Evolutionary conservation across 805 yeast genomes (phyloP).

Genomic region (Starmerella scarabaei): DNA sequence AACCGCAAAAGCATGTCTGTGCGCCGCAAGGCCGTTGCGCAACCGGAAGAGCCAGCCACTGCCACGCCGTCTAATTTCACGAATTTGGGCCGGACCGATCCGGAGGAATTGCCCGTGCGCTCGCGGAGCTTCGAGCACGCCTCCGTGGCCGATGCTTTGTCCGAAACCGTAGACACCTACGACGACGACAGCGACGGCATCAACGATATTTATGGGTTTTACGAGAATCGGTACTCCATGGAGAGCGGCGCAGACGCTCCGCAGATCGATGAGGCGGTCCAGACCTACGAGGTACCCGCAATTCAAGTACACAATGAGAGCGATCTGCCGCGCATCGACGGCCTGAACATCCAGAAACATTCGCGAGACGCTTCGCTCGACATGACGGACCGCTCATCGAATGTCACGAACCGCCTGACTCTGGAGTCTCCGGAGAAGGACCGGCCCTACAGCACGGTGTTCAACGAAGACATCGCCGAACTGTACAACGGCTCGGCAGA

Average conservation of each 20-base stretch:
- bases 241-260: conserved; percentile 8
- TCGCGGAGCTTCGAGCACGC: neutral
- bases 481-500: conserved; percentile 24
- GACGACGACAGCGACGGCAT: conserved; percentile 5
- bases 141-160: neutral
- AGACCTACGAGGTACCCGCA: neutral
- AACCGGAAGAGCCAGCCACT: neutral
- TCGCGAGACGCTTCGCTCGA: neutral
- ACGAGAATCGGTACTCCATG: conserved; percentile 18
- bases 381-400: too few species aligned
- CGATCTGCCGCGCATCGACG: neutral
- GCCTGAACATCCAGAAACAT: neutral
- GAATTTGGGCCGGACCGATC: neutral
- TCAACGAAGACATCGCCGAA: conserved; percentile 26
- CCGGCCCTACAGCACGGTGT: conserved; percentile 11
- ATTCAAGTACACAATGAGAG: too few species aligned
- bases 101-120: neutral
- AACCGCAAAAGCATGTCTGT: neutral
- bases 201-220: conserved; percentile 23
- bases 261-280: neutral
- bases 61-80: neutral
- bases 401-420: neutral
- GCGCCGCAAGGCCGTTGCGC: neutral
- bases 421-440: neutral
- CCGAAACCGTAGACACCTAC: neutral